Percentiles rank a stretch among this genome's conserved stretches.
These are phyloP conservation scores for Cutaneotrichosporon cutaneum DNA, from an alignment of 1,284 basidiomycete species.

Conservation along the genomic window DNA sequence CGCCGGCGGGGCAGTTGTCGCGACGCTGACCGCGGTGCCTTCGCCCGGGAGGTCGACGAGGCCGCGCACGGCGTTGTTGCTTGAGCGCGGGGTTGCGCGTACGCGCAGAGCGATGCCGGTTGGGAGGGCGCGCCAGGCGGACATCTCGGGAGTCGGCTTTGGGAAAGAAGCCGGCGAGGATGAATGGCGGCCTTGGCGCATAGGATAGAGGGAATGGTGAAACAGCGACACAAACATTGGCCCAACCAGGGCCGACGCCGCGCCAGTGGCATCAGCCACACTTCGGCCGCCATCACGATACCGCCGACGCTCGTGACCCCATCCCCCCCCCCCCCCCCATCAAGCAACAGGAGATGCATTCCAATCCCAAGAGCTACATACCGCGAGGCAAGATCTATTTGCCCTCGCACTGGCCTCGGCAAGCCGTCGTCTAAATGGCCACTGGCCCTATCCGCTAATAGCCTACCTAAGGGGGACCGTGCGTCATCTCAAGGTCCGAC, in stretches of 20 bases:
- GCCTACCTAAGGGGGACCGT: conserved; percentile 18
- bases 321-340: neutral
- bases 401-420: neutral
- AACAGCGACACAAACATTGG: neutral
- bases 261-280: neutral
- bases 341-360: neutral
- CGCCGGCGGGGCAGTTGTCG: neutral
- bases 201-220: neutral
- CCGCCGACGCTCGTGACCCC: neutral
- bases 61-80: neutral
- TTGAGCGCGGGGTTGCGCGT: neutral
- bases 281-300: neutral
- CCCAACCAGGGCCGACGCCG: neutral
- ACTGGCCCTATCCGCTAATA: neutral
- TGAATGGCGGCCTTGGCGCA: neutral
- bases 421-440: neutral
- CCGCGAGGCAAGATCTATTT: neutral
- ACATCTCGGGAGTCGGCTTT: neutral
- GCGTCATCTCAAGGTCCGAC: conserved; percentile 63
- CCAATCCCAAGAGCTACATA: too few species aligned
- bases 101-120: neutral
- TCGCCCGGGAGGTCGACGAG: neutral
- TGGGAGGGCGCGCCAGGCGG: conserved; percentile 1
- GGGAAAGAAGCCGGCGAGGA: neutral
- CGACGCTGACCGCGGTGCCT: neutral